phyloP scores from a whole-genome alignment of 768 basidiomycete genomes.

The Phylloporus sp. region DNA sequence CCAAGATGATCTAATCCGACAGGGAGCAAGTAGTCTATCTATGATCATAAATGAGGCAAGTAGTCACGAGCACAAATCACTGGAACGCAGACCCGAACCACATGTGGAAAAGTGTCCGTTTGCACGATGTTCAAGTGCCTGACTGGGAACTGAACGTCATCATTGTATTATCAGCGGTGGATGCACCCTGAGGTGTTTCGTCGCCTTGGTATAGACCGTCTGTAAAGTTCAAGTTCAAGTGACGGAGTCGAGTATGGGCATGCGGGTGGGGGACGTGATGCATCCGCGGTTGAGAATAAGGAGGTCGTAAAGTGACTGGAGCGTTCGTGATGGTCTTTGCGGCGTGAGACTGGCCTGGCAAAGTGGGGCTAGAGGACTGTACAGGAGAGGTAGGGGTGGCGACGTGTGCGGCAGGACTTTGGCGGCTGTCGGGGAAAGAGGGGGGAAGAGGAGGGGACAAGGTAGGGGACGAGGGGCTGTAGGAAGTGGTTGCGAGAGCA shows the following conservation, averaged over 20 bases:
- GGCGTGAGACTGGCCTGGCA: conserved; percentile 15
- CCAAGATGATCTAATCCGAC: conserved; percentile 23
- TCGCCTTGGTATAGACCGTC: conserved; percentile 34
- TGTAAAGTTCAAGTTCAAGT: conserved; percentile 47
- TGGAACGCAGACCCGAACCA: conserved; percentile 17
- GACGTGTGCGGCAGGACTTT: conserved; percentile 12
- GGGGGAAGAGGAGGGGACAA: conserved; percentile 17
- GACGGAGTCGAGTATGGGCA: conserved; percentile 70
- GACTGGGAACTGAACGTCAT: conserved; percentile 42
- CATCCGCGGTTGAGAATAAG: conserved; percentile 59
- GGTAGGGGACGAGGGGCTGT: conserved; percentile 19
- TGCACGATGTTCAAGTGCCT: conserved; percentile 17
- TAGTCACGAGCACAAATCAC: conserved; percentile 19
- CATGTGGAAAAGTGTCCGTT: conserved; percentile 4
- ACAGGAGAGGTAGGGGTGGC: conserved; percentile 19
- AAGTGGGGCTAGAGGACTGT: conserved; percentile 14
- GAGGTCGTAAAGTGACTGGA: conserved; percentile 49
- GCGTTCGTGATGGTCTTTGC: conserved; percentile 32
- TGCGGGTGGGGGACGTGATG: conserved; percentile 80
- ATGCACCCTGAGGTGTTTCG: conserved; percentile 23
- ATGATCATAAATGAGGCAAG: conserved; percentile 12
- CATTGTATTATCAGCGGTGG: conserved; percentile 39
- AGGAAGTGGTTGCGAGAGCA: conserved; percentile 13
- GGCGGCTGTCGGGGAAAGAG: conserved; percentile 17
- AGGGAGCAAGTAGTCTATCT: conserved; percentile 28